Evolutionary conservation across 176 grass and related monocot genomes (phyloP), one percentile per base, ranked within the genome.

Genomic region (Coix lacrymajobi): DNA sequence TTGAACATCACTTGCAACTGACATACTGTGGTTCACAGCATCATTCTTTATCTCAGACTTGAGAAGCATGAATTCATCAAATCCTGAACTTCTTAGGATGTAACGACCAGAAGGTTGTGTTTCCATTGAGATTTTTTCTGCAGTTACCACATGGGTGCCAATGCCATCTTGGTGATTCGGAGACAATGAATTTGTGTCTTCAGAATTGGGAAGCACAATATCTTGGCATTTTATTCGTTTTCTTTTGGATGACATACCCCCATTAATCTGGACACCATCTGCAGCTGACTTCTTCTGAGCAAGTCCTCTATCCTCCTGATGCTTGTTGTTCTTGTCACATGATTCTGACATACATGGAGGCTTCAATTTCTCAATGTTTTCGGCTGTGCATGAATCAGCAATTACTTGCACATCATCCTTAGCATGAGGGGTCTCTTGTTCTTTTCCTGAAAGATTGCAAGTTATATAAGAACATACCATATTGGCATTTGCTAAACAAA

Each of bases 71-170:
- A 41, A 19, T 26, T 72, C 67, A 71, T 48, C 19, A 12, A 75
- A 73, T 82, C 65, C 79, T 58, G 72, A 86, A 83, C 73, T 82
- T 67, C 88, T 90, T 78, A 86, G 77, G 73, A 73, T 39, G 73
- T 40, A 78, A 78, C 3, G 29, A 60, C 56, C 28, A 17, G 83
- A 86, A 86, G 58, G 66, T 46, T 58, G 79, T 7, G 79, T 78
- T 81, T 66, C 86, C 30, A 75, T 57, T 19, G 83, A 86, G 58
- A 79, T 45, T 60, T 78, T 83, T 83, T 41, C 79, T 26, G n/a
- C 38, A 36, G 64, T 39, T 83, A 46, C 52, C 66, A 66, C 33
- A 77, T 73, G 44, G 69, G 36, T 31, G 32, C 13, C 46, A 86
- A 39, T 83, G 46, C 48, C 67, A 83, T 79, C 58, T 38, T 86